Evolutionary conservation across 352 stramenopile species (phyloP).

Genomic region (Peronospora farinosa): DNA sequence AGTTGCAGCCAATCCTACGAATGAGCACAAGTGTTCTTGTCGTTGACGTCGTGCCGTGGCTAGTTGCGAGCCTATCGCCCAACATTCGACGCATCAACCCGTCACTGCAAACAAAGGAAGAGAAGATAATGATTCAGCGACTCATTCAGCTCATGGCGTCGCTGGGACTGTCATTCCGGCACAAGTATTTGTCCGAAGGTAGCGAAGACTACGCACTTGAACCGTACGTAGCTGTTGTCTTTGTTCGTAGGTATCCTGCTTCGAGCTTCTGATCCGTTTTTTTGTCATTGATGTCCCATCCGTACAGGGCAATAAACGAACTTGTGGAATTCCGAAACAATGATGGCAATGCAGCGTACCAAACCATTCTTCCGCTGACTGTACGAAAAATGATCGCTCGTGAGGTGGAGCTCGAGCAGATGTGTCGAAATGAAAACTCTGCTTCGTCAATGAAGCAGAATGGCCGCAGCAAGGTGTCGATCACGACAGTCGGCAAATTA

Average conservation of each 20-base stretch:
- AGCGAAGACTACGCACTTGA: conserved; percentile 68
- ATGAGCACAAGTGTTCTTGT: conserved; percentile 52
- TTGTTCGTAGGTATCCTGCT: neutral
- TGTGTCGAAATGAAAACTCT: conserved; percentile 55
- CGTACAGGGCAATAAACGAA: conserved; percentile 55
- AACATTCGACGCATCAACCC: conserved; percentile 54
- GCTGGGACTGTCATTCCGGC: conserved; percentile 68
- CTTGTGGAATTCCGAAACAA: conserved; percentile 51
- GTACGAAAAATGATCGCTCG: conserved; percentile 75
- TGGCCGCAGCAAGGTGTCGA: conserved; percentile 5
- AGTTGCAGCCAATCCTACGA: conserved; percentile 52
- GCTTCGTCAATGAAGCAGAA: conserved; percentile 7
- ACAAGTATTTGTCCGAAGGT: conserved; percentile 59
- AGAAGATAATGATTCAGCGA: conserved; percentile 57
- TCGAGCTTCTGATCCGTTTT: conserved; percentile 1
- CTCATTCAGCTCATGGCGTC: conserved; percentile 77
- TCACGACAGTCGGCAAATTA: conserved; percentile 1
- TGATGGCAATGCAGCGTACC: conserved; percentile 25
- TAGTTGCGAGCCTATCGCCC: conserved; percentile 58
- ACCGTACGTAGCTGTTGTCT: conserved; percentile 42
- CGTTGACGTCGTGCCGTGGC: conserved; percentile 71
- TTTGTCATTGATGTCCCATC: neutral
- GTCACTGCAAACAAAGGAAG: conserved; percentile 52
- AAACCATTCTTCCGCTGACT: conserved; percentile 44
- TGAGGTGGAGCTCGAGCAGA: conserved; percentile 75